Base-by-base conservation (phyloP, 1,284 basidiomycete genomes). In the Porogramme epimiltina region DNA sequence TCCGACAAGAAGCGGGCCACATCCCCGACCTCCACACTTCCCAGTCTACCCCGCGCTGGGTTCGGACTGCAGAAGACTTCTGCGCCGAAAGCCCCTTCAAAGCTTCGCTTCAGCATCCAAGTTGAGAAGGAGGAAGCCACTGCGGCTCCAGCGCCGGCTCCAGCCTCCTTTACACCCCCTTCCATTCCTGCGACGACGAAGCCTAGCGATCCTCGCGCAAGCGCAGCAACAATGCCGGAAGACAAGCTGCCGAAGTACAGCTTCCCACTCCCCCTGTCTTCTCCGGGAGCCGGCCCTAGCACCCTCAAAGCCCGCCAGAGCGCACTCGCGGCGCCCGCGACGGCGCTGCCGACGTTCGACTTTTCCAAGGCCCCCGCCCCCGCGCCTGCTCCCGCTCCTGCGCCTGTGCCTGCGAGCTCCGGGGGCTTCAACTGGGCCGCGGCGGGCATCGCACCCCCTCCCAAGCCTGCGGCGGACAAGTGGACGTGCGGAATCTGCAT, bases 41-140 rank as follows among this genome's bases (percentile, higher is more conserved):
- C 57, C 62, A 23, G 52, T 62, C 38, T 52, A 56, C 23, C 45
- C 33, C 55, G 40, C 6, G 45, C 52, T 25, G 18, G 44, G 42
- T 36, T 51, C 49, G 40, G 54, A 58, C 40, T 26, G 2, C 33
- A 59, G 11, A 80, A 77, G 62, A 72, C 74, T 2, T 75, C 80
- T 18, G 73, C 76, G 19, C 87, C 87, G 1, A 85, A 82, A 61
- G 84, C 85, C 42, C 87, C 87, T 0, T 89, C 87, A 53, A 89
- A 88, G 63, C 72, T 89, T 45, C 78, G 87, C 25, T 84, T 76
- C 55, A 86, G 84, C 60, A 80, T 84, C 65, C 77, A 81, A 44
- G 72, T 75, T 6, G 79, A 79, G 15, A 62, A 61, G 20, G 73
- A 71, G 4, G 73, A 77, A 50, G 44, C 64, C 13, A 45, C 62